Evolutionary conservation across 1,139 yeast genomes (phyloP).

Genomic region (Debaryomyces fabryi): DNA sequence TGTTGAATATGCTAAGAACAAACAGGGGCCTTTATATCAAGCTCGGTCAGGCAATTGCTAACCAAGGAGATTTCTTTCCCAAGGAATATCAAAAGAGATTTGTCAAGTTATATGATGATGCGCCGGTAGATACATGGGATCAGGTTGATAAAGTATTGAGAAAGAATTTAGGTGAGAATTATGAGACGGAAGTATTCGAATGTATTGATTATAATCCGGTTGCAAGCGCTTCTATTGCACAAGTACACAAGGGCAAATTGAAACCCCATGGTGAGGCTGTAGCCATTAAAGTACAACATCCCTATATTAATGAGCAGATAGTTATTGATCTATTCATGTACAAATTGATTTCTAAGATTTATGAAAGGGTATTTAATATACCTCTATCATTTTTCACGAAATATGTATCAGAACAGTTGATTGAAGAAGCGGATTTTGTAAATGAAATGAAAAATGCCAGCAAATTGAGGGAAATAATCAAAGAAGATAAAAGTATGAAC

Average conservation of each 20-base stretch:
- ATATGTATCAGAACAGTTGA: conserved; percentile 60
- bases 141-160: conserved; percentile 49
- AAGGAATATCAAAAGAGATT: conserved; percentile 58
- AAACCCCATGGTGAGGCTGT: conserved; percentile 53
- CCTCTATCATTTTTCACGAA: conserved; percentile 61
- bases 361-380: conserved; percentile 61
- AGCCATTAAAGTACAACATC: conserved; percentile 72
- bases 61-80: conserved; percentile 71
- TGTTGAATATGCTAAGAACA: conserved; percentile 51
- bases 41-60: conserved; percentile 74
- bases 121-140: conserved; percentile 69
- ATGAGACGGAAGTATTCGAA: conserved; percentile 48
- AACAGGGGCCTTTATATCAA: conserved; percentile 79
- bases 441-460: conserved; percentile 58
- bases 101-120: conserved; percentile 63
- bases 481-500: conserved; percentile 25
- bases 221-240: conserved; percentile 77
- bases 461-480: conserved; percentile 23
- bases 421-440: conserved; percentile 62
- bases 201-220: conserved; percentile 55
- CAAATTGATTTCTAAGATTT: conserved; percentile 51
- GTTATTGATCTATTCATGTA: conserved; percentile 63
- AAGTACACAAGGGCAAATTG: conserved; percentile 62
- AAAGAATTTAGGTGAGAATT: conserved; percentile 48
- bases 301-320: conserved; percentile 59